phyloP scores from a whole-genome alignment of 495 filamentous ascomycete species.

The Penicillium mononematosum region DNA sequence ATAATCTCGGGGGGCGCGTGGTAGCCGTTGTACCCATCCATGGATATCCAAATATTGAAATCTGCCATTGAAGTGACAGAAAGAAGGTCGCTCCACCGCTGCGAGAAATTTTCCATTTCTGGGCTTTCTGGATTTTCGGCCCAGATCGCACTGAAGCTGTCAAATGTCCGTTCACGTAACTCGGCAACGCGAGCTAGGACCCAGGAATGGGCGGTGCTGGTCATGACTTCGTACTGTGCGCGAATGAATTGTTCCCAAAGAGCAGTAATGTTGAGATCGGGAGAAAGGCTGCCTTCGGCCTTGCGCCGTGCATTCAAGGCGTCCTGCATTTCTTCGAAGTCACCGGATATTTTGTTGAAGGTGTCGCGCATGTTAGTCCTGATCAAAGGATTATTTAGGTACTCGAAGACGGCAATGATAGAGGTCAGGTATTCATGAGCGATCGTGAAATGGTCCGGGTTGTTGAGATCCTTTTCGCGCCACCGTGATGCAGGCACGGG shows the following conservation, averaged over 20 bases:
- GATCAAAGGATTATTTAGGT: constrained; percentile 2
- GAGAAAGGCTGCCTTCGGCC: not conserved
- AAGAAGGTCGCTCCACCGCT: constrained; percentile 2
- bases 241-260: constrained; percentile 7
- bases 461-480: constrained; percentile 8
- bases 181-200: not conserved
- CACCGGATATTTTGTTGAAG: constrained; percentile 6
- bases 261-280: not conserved
- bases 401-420: constrained; percentile 5
- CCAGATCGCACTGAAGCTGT: not conserved
- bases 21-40: constrained; percentile 8
- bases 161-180: not conserved
- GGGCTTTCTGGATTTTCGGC: not conserved
- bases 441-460: constrained; percentile 1
- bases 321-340: not conserved
- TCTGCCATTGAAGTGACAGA: constrained; percentile 4
- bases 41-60: constrained; percentile 13
- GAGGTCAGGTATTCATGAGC: constrained; percentile 5
- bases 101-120: not conserved
- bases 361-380: constrained; percentile 1
- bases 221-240: constrained; percentile 8
- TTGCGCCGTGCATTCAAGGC: constrained; percentile 6
- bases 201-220: not conserved
- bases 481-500: constrained; percentile 2
- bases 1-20: not conserved